Evolutionary conservation across 2,329 filamentous ascomycete species (phyloP).

Genomic region (Fusarium cicatricum): DNA sequence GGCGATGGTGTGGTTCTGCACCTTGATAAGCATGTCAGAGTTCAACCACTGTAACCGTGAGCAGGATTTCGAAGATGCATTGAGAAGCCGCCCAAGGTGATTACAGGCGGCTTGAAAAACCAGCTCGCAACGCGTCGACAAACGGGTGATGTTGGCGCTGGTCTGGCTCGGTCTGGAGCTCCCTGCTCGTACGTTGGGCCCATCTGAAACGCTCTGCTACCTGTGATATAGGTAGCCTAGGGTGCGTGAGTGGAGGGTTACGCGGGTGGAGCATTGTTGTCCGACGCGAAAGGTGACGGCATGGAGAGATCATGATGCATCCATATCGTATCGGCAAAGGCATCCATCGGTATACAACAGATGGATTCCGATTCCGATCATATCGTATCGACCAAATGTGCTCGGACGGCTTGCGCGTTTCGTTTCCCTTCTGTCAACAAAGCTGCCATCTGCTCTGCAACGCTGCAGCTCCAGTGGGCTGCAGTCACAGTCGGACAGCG

Average conservation of each 20-base stretch:
- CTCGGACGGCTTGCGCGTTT: conserved; percentile 35
- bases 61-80: conserved; percentile 19
- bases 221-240: neutral
- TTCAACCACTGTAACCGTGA: conserved; percentile 17
- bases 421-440: conserved; percentile 6
- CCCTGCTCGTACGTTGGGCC: conserved; percentile 26
- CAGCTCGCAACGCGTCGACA: conserved; percentile 18
- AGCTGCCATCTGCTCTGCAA: conserved; percentile 10
- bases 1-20: conserved; percentile 19
- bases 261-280: conserved; percentile 19
- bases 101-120: conserved; percentile 7
- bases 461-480: conserved; percentile 23
- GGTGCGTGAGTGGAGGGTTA: conserved; percentile 13
- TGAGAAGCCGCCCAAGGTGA: conserved; percentile 10
- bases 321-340: conserved; percentile 18
- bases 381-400: conserved; percentile 28
- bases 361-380: conserved; percentile 19
- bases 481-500: conserved; percentile 23
- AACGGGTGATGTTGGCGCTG: conserved; percentile 10
- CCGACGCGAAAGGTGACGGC: conserved; percentile 25
- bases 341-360: conserved; percentile 15
- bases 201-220: conserved; percentile 26
- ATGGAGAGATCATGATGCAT: conserved; percentile 35
- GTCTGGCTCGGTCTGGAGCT: conserved; percentile 22
- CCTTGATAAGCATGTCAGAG: conserved; percentile 32